Percentiles rank a stretch among this genome's conserved stretches.
Evolutionary conservation across 2,329 filamentous ascomycete species (phyloP).

Genomic region (Xylariaceae sp.): DNA sequence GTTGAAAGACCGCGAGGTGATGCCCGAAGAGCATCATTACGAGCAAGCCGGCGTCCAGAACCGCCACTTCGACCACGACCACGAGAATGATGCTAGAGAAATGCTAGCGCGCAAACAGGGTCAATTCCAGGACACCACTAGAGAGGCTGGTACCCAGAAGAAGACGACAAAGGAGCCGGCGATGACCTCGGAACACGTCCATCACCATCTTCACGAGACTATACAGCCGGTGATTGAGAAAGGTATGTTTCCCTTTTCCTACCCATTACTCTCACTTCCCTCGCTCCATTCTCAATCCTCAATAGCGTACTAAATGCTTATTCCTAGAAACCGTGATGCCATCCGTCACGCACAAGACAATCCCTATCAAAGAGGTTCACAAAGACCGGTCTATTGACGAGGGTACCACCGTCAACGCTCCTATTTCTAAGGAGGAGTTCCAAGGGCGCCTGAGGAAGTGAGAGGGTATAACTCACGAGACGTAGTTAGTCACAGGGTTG

Average conservation of each 20-base stretch:
- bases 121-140: constrained; percentile 8
- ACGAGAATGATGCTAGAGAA: background rate
- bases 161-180: constrained; percentile 17
- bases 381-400: constrained; percentile 19
- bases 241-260: constrained; percentile 4
- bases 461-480: no score
- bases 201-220: constrained; percentile 30
- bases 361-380: constrained; percentile 24
- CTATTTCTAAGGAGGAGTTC: constrained; percentile 26
- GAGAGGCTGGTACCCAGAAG: background rate
- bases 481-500: no score
- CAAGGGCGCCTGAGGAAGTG: constrained; percentile 12
- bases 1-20: constrained; percentile 22
- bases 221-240: constrained; percentile 28
- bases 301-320: background rate
- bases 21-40: constrained; percentile 15
- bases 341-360: constrained; percentile 27
- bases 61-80: background rate
- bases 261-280: no score
- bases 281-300: background rate
- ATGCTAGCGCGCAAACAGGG: constrained; percentile 2
- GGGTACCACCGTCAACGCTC: constrained; percentile 14
- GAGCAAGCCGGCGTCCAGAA: constrained; percentile 14
- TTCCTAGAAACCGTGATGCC: constrained; percentile 21
- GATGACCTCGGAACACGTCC: constrained; percentile 16